These are phyloP conservation scores for Brassica hybrid DNA, from an alignment of 441 rosid species.

Conservation along the genomic window DNA sequence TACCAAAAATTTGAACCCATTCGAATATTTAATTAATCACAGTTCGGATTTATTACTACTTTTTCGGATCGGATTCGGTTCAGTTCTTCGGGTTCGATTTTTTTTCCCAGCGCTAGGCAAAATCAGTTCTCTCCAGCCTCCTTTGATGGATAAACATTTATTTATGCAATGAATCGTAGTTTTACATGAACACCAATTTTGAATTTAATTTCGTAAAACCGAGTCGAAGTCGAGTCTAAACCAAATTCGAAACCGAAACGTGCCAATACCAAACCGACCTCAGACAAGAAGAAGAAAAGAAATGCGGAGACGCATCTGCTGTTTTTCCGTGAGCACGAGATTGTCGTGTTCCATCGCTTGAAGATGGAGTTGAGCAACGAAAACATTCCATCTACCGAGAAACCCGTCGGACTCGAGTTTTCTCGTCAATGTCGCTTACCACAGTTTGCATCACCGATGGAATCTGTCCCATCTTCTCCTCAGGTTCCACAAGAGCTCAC, in stretches of 20 bases:
- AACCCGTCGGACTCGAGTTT: not conserved
- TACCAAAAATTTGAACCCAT: too few species aligned
- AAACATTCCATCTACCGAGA: conserved; percentile 1
- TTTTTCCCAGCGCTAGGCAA: too few species aligned
- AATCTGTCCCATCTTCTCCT: conserved; percentile 20
- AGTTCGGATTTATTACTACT: too few species aligned
- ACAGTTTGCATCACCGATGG: conserved; percentile 33
- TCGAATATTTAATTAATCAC: too few species aligned
- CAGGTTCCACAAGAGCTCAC: conserved; percentile 4
- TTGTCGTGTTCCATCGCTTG: conserved; percentile 24
- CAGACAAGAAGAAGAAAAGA: not conserved
- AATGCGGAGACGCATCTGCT: conserved; percentile 24
- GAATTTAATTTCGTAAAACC: not conserved
- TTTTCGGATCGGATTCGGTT: too few species aligned
- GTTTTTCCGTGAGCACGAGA: conserved; percentile 37
- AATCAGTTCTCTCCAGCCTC: too few species aligned
- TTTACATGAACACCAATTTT: too few species aligned
- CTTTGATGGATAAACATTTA: too few species aligned
- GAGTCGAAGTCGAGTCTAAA: not conserved
- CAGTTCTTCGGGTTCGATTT: too few species aligned
- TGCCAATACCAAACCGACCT: not conserved
- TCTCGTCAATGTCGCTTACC: conserved; percentile 33
- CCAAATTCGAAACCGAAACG: conserved; percentile 25
- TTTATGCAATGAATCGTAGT: too few species aligned
- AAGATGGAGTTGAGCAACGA: conserved; percentile 27